phyloP scores from a whole-genome alignment of 805 yeast species.

The Candida qinlingensis region DNA sequence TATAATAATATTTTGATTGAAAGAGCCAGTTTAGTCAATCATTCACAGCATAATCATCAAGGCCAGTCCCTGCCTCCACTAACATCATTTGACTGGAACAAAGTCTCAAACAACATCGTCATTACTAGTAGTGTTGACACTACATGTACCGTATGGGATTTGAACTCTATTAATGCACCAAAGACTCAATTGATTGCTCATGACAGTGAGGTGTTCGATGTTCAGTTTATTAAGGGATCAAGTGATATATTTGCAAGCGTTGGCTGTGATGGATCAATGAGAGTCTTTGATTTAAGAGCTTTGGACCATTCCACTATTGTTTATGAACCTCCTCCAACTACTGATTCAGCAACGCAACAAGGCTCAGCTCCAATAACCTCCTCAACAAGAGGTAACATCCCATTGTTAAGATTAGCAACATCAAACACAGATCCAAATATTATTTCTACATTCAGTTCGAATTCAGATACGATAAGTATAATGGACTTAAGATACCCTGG shows the following conservation, averaged over 20 bases:
- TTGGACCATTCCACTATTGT: slow-evolving; percentile 92
- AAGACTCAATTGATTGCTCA: slow-evolving; percentile 95
- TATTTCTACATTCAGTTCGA: slow-evolving; percentile 75
- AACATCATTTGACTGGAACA: slow-evolving; percentile 92
- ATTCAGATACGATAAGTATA: slow-evolving; percentile 58
- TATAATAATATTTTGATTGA: slow-evolving; percentile 30
- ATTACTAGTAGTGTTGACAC: slow-evolving; percentile 91
- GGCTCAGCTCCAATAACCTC: slow-evolving; percentile 4
- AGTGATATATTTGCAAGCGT: slow-evolving; percentile 83
- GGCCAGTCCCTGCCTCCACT: slow-evolving; percentile 65
- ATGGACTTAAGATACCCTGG: slow-evolving; percentile 90
- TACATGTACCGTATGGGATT: slow-evolving; percentile 96
- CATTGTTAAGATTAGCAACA: slow-evolving; percentile 71
- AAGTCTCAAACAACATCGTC: slow-evolving; percentile 57
- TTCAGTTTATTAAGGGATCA: slow-evolving; percentile 69
- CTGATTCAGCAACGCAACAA: neutral
- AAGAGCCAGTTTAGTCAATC: slow-evolving; percentile 35
- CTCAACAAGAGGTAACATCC: slow-evolving; percentile 6
- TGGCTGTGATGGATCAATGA: slow-evolving; percentile 91
- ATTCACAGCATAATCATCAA: slow-evolving; percentile 35
- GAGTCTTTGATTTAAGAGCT: slow-evolving; percentile 85
- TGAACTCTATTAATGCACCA: slow-evolving; percentile 56
- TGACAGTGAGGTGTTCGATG: slow-evolving; percentile 93
- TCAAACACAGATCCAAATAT: slow-evolving; percentile 77
- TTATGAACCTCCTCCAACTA: slow-evolving; percentile 58